Percentiles rank a stretch among this genome's conserved stretches.
phyloP scores from a whole-genome alignment of 768 basidiomycete genomes.

The Mycena latifolia region DNA sequence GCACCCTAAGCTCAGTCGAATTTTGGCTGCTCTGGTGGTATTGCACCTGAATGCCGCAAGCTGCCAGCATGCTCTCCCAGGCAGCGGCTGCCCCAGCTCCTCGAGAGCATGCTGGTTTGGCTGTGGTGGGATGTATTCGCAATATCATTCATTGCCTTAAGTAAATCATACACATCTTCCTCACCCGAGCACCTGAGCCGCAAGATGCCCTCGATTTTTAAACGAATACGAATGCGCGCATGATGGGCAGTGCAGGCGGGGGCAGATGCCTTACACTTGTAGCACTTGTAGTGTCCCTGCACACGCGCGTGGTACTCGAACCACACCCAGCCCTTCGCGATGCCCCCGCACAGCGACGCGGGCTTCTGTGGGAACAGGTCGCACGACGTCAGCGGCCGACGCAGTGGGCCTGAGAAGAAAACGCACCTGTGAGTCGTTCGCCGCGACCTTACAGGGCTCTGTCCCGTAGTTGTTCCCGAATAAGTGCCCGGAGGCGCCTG shows the following conservation, averaged over 20 bases:
- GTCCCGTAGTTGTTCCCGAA: slow-evolving; percentile 30
- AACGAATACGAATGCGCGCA: slow-evolving; percentile 7
- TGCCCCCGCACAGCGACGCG: slow-evolving; percentile 31
- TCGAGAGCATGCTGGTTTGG: too few relatives aligned
- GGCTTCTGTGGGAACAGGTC: slow-evolving; percentile 29
- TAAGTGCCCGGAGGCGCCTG: too few relatives aligned
- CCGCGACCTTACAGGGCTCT: slow-evolving; percentile 32
- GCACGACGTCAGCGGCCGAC: neutral
- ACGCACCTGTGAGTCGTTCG: slow-evolving; percentile 33
- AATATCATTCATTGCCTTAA: too few relatives aligned
- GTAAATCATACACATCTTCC: too few relatives aligned
- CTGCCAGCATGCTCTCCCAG: too few relatives aligned
- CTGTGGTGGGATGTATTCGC: too few relatives aligned
- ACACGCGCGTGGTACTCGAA: slow-evolving; percentile 35
- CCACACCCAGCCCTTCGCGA: slow-evolving; percentile 37
- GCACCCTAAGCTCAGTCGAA: too few relatives aligned
- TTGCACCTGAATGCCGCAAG: too few relatives aligned
- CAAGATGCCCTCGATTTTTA: slow-evolving; percentile 33
- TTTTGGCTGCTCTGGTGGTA: too few relatives aligned
- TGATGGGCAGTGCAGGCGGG: slow-evolving; percentile 9
- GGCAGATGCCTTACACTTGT: slow-evolving; percentile 27
- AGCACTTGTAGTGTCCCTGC: slow-evolving; percentile 36
- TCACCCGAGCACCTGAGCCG: too few relatives aligned
- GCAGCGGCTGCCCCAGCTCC: too few relatives aligned
- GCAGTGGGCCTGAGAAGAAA: too few relatives aligned